Percentiles rank a stretch among this genome's conserved stretches.
phyloP scores from a whole-genome alignment of 1,139 yeast species.

The Diutina rugosa region DNA sequence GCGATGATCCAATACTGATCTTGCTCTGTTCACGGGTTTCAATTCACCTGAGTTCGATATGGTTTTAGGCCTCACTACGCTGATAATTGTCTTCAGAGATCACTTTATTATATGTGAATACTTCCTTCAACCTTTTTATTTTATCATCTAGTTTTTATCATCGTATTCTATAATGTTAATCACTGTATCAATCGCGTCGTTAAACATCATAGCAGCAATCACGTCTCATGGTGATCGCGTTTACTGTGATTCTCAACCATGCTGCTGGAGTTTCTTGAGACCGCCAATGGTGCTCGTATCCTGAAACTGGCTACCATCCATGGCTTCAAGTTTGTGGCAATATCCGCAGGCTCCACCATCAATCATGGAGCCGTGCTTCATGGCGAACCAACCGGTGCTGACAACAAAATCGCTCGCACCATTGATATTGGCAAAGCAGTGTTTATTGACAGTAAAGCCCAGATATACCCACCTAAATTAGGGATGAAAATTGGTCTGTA shows the following conservation, averaged over 20 bases:
- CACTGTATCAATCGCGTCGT: no score
- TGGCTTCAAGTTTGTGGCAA: slow-evolving; percentile 14
- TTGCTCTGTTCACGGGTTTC: no score
- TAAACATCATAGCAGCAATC: background rate
- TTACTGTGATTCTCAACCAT: background rate
- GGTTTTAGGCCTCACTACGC: no score
- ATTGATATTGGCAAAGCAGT: slow-evolving; percentile 44
- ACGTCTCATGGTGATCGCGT: background rate
- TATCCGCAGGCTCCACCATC: slow-evolving; percentile 24
- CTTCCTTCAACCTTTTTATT: no score
- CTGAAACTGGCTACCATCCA: slow-evolving; percentile 27
- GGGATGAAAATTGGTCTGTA: slow-evolving; percentile 37
- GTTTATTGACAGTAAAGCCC: slow-evolving; percentile 17
- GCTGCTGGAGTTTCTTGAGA: slow-evolving; percentile 18
- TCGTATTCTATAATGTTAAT: no score
- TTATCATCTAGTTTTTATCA: no score
- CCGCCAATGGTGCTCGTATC: slow-evolving; percentile 44
- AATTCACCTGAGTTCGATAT: no score
- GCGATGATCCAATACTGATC: no score
- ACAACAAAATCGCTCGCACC: slow-evolving; percentile 15
- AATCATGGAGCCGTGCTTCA: slow-evolving; percentile 10
- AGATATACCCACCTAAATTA: slow-evolving; percentile 20
- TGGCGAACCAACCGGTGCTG: slow-evolving; percentile 9
- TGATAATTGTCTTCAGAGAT: no score
- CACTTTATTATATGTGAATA: no score